Evolutionary conservation across 1,284 basidiomycete genomes (phyloP), one percentile per base, ranked within the genome.

Genomic region (Puccinia polysora): DNA sequence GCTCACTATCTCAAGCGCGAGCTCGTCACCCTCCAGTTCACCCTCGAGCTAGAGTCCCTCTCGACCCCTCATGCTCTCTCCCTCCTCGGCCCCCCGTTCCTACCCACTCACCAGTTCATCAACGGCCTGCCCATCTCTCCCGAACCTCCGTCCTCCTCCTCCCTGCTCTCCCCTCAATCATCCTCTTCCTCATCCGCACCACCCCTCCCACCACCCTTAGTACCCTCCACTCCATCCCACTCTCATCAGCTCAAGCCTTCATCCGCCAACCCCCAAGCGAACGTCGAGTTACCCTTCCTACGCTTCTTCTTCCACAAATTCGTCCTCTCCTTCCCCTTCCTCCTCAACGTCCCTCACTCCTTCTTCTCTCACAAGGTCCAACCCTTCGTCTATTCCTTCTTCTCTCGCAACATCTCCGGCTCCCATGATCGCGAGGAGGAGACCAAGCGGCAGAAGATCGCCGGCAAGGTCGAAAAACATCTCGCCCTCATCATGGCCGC

Each of bases 1-100:
- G 91, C 91, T 0, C 93, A 97, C 79, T 97, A 97, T 80, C 88
- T 97, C 79, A 97, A 96, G 82, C 94, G 95, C 81, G 85, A 89
- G n/a, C 86, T 97, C 67, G 85, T 97, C 55, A 86, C 89, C 75
- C 86, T 96, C 52, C 88, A 97, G 80, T 87, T 95, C 75, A 81
- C 83, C 75, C 82, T 83, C 43, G 94, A 97, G 80, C 84, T 96
- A 68, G 83, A 86, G 73, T 82, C 84, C 49, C 84, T 94, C 75
- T 86, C 86, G 4, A 79, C 82, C 62, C 85, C 83, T 20, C 89
- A 89, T 56, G 86, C 90, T 0, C 84, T 96, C 74, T 90, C 91
- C 15, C 86, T 90, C 78, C 86, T 97, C 12, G 93, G 93, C 0
- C 84, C 85, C 38, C 93, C 93, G 0, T 96, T 96, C 80, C 83